Evolutionary conservation across 495 filamentous ascomycete genomes (phyloP).

Genomic region (Neurospora sp.): DNA sequence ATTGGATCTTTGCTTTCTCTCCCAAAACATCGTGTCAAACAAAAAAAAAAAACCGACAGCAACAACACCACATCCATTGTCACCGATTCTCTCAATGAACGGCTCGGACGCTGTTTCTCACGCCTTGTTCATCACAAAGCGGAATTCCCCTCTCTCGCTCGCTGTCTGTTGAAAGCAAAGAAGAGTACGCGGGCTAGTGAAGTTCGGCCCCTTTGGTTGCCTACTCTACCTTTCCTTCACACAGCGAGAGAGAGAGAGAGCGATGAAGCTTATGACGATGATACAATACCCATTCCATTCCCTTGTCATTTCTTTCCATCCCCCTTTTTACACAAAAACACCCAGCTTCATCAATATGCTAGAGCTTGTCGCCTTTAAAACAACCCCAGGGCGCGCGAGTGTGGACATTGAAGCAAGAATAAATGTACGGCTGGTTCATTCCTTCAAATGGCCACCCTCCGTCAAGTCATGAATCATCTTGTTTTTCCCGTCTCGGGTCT

Average conservation of each 20-base stretch:
- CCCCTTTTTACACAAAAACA: not conserved
- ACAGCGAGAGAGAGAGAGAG: not conserved
- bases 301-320: not conserved
- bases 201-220: not conserved
- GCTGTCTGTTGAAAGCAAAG: not conserved
- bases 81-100: not conserved
- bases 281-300: not conserved
- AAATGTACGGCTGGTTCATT: conserved; percentile 8
- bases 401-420: conserved; percentile 47
- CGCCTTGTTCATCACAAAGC: not conserved
- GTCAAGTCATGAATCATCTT: conserved; percentile 12
- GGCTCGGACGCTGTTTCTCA: not conserved
- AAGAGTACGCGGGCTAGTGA: not conserved
- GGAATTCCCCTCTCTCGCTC: not conserved
- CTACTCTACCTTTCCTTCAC: not conserved
- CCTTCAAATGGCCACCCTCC: conserved; percentile 13
- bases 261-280: not conserved
- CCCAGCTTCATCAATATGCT: conserved; percentile 37
- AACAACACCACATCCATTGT: not conserved
- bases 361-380: conserved; percentile 40
- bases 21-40: not conserved
- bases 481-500: conserved; percentile 3
- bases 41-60: not conserved
- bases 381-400: conserved; percentile 36
- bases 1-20: not conserved